phyloP scores from a whole-genome alignment of 176 grass and related monocot species.

The Canna indica region DNA sequence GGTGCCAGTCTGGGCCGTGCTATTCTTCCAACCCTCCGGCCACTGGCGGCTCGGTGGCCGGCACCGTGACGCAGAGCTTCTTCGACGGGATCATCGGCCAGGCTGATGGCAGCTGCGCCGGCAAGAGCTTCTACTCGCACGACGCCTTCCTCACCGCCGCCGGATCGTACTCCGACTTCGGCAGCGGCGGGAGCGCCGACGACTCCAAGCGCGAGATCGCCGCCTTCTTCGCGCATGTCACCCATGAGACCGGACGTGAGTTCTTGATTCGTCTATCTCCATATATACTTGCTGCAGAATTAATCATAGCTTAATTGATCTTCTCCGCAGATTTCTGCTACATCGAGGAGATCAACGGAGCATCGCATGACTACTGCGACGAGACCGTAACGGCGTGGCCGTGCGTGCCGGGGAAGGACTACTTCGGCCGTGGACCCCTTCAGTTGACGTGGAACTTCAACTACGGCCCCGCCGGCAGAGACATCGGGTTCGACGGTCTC shows the following conservation, averaged over 20 bases:
- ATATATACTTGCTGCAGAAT: too few relatives aligned
- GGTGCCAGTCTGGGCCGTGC: constrained; percentile 37
- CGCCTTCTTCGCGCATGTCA: constrained; percentile 72
- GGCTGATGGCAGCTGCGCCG: constrained; percentile 34
- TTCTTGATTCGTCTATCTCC: neutral
- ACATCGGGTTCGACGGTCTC: constrained; percentile 1
- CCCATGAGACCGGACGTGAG: constrained; percentile 87
- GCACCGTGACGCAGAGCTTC: constrained; percentile 26
- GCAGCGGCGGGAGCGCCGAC: constrained; percentile 42
- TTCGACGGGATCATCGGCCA: constrained; percentile 55
- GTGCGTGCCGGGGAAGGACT: neutral
- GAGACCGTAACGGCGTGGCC: neutral
- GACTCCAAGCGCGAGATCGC: constrained; percentile 80
- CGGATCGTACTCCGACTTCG: constrained; percentile 41
- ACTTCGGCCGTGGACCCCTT: neutral
- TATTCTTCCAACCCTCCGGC: constrained; percentile 23
- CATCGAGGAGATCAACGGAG: constrained; percentile 2
- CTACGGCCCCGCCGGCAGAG: neutral
- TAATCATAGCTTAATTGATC: too few relatives aligned
- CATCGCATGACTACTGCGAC: neutral
- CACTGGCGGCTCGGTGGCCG: constrained; percentile 29
- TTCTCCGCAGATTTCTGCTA: neutral
- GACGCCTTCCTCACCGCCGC: constrained; percentile 48
- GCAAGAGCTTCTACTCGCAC: constrained; percentile 54
- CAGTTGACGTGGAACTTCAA: constrained; percentile 13